Conservation (phyloP, 306 rosid species). For the Rosa multiflora region DNA sequence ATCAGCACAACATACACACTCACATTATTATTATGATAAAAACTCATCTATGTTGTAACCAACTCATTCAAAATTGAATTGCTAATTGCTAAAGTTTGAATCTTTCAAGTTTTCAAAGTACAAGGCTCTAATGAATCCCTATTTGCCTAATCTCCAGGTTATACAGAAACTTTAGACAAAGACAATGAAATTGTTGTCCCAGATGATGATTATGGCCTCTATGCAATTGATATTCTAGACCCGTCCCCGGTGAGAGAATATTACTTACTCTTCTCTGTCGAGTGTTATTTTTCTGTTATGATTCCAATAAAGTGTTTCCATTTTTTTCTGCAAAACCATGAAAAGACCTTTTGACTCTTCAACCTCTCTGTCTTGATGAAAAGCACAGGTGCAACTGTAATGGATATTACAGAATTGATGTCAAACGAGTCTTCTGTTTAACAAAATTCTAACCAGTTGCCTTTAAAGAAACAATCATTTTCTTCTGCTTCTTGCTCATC, state of each 20-base stretch:
- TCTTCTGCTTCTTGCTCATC: not conserved
- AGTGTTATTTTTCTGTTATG: not conserved
- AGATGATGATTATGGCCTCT: constrained; percentile 72
- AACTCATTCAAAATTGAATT: not conserved
- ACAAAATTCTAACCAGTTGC: not conserved
- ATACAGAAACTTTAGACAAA: constrained; percentile 61
- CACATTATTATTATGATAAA: not conserved
- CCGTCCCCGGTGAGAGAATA: constrained; percentile 61
- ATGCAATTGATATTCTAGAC: constrained; percentile 92
- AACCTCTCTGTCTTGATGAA: not conserved
- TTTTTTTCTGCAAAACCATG: not conserved
- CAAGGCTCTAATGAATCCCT: not conserved
- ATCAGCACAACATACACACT: not conserved
- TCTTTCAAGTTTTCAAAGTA: not conserved
- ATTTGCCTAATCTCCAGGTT: constrained; percentile 46
- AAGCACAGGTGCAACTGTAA: not conserved
- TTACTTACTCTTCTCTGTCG: not conserved
- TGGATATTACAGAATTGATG: not conserved
- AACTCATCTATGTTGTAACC: not conserved
- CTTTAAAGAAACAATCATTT: not conserved
- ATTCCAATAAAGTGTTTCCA: not conserved
- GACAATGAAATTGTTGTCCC: constrained; percentile 66
- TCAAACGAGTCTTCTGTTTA: not conserved
- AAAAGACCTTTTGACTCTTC: not conserved
- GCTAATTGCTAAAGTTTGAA: not conserved